These are phyloP conservation scores for Sarcomyxa edulis DNA, from an alignment of 768 basidiomycete species.

Conservation along the genomic window DNA sequence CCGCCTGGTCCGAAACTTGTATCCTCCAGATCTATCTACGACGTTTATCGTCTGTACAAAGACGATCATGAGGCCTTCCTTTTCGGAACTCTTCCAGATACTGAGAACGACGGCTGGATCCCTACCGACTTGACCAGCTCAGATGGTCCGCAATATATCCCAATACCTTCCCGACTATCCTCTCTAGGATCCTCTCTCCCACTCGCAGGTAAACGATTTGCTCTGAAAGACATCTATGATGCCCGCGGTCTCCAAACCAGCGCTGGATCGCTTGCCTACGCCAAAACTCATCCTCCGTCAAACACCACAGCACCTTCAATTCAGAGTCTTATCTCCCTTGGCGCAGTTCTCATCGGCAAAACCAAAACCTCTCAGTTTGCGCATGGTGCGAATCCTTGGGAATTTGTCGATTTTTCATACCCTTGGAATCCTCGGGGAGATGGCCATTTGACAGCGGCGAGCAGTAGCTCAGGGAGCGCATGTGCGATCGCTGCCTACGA, in stretches of 20 bases:
- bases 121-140: conserved; percentile 24
- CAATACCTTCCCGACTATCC: conserved; percentile 44
- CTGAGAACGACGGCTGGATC: conserved; percentile 24
- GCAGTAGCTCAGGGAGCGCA: conserved; percentile 33
- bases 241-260: conserved; percentile 27
- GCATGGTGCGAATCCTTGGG: conserved; percentile 38
- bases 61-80: conserved; percentile 39
- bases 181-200: conserved; percentile 21
- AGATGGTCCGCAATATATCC: conserved; percentile 31
- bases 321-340: conserved; percentile 38
- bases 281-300: conserved; percentile 26
- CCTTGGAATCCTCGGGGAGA: conserved; percentile 34
- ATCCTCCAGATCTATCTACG: no score
- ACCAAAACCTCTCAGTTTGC: conserved; percentile 49
- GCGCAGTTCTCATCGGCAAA: conserved; percentile 49
- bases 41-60: conserved; percentile 32
- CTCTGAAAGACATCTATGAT: conserved; percentile 39
- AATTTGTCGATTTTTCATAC: conserved; percentile 28
- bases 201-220: conserved; percentile 42
- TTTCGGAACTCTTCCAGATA: conserved; percentile 35
- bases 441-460: conserved; percentile 29
- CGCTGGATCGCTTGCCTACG: conserved; percentile 29
- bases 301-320: conserved; percentile 34
- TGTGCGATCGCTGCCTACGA: conserved; percentile 32
- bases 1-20: no score